Evolutionary conservation across 495 filamentous ascomycete species (phyloP).

Genomic region (Hyaloscypha bicolor): DNA sequence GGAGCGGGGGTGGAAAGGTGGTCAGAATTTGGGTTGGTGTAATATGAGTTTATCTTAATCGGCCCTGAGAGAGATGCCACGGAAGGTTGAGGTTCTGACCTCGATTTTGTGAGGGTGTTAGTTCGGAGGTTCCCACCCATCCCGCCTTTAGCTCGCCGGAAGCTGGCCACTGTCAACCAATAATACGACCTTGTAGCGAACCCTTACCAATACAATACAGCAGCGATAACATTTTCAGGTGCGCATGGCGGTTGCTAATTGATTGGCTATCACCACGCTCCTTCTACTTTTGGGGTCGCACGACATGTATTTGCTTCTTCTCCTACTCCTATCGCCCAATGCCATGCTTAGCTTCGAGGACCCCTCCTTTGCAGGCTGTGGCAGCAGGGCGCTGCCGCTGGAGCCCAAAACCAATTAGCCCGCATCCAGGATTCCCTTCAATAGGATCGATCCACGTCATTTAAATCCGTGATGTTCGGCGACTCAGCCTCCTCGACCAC

Average conservation of each 20-base stretch:
- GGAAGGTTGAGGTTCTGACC: too few species aligned
- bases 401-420: not conserved
- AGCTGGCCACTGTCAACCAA: not conserved
- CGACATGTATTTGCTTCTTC: not conserved
- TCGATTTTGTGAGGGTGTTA: too few species aligned
- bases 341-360: not conserved
- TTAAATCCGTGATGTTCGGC: not conserved
- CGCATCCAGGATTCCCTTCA: slow-evolving; percentile 2
- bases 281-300: too few species aligned
- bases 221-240: not conserved
- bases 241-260: not conserved
- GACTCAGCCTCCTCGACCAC: not conserved
- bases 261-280: not conserved
- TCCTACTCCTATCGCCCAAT: not conserved
- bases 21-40: too few species aligned
- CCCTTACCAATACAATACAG: not conserved
- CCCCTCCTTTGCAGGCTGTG: not conserved
- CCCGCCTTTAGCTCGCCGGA: not conserved
- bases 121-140: too few species aligned
- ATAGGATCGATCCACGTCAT: not conserved
- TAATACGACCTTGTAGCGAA: not conserved
- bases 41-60: too few species aligned
- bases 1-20: too few species aligned
- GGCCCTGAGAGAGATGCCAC: too few species aligned
- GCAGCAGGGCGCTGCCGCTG: not conserved